Conservation (phyloP, 768 basidiomycete genomes). For the Grammothele lineata region DNA sequence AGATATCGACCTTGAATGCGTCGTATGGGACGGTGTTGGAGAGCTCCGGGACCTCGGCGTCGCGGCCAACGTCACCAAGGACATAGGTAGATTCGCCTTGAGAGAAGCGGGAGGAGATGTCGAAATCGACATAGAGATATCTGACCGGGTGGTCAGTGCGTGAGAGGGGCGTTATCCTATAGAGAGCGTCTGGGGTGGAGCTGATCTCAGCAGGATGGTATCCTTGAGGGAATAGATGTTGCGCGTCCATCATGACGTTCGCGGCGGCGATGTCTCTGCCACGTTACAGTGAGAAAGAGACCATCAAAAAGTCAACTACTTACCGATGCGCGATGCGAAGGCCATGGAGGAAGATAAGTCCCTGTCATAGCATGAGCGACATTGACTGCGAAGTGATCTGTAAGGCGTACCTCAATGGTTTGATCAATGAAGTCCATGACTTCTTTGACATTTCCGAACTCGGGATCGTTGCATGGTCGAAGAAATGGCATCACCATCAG, state of each 20-base stretch:
- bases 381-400: background rate
- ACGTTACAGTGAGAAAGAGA: no score
- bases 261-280: constrained; percentile 13
- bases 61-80: constrained; percentile 14
- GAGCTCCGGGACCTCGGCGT: constrained; percentile 22
- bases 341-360: constrained; percentile 20
- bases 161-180: constrained; percentile 23
- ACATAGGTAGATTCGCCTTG: constrained; percentile 10
- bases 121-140: constrained; percentile 22
- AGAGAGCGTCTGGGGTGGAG: constrained; percentile 30
- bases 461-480: constrained; percentile 24
- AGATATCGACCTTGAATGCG: constrained; percentile 22
- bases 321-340: constrained; percentile 22
- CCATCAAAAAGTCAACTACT: background rate
- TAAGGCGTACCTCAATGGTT: constrained; percentile 12
- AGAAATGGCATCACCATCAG: constrained; percentile 25
- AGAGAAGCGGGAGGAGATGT: constrained; percentile 12
- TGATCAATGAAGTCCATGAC: constrained; percentile 16
- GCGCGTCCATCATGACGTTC: constrained; percentile 23
- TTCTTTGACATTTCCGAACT: constrained; percentile 19
- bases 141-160: constrained; percentile 33
- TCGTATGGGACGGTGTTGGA: constrained; percentile 16
- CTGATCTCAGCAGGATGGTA: constrained; percentile 23
- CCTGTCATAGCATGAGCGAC: constrained; percentile 4
- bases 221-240: constrained; percentile 12